Conservation (phyloP, 495 filamentous ascomycete species). For the Lasiosphaeris hirsuta region DNA sequence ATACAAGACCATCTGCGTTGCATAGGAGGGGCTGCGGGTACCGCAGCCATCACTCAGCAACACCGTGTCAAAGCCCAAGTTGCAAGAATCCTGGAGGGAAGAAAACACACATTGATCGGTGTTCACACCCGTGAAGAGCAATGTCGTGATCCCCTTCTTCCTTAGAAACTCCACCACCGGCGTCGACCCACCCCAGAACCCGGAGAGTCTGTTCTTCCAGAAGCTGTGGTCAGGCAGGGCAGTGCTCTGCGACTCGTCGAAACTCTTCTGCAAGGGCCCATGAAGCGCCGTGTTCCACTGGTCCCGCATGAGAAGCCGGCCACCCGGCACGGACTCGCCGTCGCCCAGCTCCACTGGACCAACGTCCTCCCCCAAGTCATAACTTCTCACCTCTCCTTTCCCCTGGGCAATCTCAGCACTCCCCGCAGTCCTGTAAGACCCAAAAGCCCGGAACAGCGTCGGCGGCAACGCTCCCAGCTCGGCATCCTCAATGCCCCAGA, state of each 20-base stretch:
- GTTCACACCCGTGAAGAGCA: constrained; percentile 8
- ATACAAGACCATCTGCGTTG: not conserved
- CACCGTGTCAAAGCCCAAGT: not conserved
- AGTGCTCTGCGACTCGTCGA: not conserved
- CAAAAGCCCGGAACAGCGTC: not conserved
- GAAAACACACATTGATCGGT: constrained; percentile 8
- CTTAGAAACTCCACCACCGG: not conserved
- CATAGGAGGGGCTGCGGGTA: not conserved
- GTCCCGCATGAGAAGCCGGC: constrained; percentile 3
- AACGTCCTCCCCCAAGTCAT: not conserved
- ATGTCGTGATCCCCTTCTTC: constrained; percentile 1
- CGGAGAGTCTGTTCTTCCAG: constrained; percentile 1
- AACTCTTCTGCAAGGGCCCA: not conserved
- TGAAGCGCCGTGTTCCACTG: constrained; percentile 10
- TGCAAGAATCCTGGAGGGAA: constrained; percentile 6
- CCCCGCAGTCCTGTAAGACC: not conserved
- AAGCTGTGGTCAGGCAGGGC: not conserved
- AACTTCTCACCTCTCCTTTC: not conserved
- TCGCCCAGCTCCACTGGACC: not conserved
- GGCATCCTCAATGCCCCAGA: not conserved
- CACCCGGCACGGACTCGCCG: not conserved
- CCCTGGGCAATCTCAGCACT: not conserved
- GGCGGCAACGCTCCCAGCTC: constrained; percentile 1
- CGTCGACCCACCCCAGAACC: constrained; percentile 1
- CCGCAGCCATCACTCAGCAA: constrained; percentile 1